These are phyloP conservation scores for Bjerkandera adusta DNA, from an alignment of 1,284 basidiomycete species.

Conservation along the genomic window DNA sequence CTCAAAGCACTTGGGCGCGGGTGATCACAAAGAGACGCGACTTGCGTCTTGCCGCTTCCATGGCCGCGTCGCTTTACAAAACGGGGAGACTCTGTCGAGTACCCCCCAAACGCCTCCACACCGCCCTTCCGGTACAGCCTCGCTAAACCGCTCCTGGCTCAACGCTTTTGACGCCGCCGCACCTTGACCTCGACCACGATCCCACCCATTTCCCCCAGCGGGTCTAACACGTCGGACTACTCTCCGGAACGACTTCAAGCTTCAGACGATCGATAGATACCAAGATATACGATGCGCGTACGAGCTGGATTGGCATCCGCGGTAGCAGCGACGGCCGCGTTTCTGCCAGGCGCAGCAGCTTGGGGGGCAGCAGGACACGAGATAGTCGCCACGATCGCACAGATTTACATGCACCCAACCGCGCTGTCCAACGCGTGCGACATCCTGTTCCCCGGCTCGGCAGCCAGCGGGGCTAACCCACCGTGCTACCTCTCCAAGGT, in stretches of 20 bases:
- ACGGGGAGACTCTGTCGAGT: too few relatives aligned
- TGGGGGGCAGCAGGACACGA: slow-evolving; percentile 69
- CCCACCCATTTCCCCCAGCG: too few relatives aligned
- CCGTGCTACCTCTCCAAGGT: slow-evolving; percentile 78
- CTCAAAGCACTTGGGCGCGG: not conserved
- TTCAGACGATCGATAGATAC: not conserved
- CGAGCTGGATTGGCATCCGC: not conserved
- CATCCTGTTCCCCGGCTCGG: slow-evolving; percentile 54
- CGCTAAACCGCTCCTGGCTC: not conserved
- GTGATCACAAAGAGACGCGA: too few relatives aligned
- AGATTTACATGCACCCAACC: slow-evolving; percentile 81
- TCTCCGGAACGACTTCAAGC: not conserved
- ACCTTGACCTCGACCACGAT: too few relatives aligned
- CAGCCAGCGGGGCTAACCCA: slow-evolving; percentile 22
- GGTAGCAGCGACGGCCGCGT: slow-evolving; percentile 9
- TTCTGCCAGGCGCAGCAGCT: slow-evolving; percentile 20
- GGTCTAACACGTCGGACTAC: too few relatives aligned
- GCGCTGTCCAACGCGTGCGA: slow-evolving; percentile 70
- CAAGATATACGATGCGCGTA: too few relatives aligned
- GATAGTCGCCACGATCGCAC: slow-evolving; percentile 90
- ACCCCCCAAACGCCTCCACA: not conserved
- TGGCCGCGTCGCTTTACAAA: too few relatives aligned
- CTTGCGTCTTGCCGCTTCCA: too few relatives aligned
- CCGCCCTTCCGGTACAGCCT: not conserved
- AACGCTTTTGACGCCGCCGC: too few relatives aligned